Evolutionary conservation across 257 asterid species (phyloP).

Genomic region (Coffea canephora): DNA sequence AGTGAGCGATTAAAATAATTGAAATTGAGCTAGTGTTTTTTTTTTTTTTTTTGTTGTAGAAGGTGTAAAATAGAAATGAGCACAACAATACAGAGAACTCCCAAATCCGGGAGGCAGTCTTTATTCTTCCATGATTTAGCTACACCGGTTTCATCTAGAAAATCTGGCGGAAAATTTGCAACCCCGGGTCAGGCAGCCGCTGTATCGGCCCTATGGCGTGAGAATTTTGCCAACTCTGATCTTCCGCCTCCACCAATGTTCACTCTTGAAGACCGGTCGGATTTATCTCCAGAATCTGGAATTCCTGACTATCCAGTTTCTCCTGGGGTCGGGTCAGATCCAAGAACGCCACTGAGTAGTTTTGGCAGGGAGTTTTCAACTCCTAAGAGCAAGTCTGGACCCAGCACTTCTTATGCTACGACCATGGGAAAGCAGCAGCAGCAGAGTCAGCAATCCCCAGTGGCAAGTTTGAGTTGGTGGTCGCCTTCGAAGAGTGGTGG

Average conservation of each 20-base stretch:
- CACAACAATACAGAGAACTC: constrained; percentile 54
- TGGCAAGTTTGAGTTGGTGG: constrained; percentile 75
- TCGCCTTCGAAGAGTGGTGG: constrained; percentile 70
- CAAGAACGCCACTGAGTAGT: constrained; percentile 55
- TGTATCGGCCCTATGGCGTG: constrained; percentile 95
- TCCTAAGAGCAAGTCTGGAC: constrained; percentile 72
- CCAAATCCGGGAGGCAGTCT: constrained; percentile 81
- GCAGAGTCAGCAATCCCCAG: constrained; percentile 58
- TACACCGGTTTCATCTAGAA: constrained; percentile 71
- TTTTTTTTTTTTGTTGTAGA: not conserved
- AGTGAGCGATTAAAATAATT: not conserved
- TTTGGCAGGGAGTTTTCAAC: constrained; percentile 57
- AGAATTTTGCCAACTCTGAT: constrained; percentile 82
- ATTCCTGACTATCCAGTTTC: constrained; percentile 61
- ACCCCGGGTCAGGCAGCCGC: constrained; percentile 96
- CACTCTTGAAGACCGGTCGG: constrained; percentile 83
- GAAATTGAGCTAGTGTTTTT: not conserved
- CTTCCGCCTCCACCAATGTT: constrained; percentile 93
- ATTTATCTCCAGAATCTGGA: constrained; percentile 78
- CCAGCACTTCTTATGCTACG: constrained; percentile 62
- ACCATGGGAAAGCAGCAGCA: constrained; percentile 49
- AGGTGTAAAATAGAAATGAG: constrained; percentile 46
- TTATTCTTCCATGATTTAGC: constrained; percentile 84
- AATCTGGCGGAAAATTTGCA: constrained; percentile 61
- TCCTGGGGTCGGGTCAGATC: constrained; percentile 72